These are phyloP conservation scores for Quambalaria eucalypti DNA, from an alignment of 1,284 basidiomycete species.

Conservation along the genomic window DNA sequence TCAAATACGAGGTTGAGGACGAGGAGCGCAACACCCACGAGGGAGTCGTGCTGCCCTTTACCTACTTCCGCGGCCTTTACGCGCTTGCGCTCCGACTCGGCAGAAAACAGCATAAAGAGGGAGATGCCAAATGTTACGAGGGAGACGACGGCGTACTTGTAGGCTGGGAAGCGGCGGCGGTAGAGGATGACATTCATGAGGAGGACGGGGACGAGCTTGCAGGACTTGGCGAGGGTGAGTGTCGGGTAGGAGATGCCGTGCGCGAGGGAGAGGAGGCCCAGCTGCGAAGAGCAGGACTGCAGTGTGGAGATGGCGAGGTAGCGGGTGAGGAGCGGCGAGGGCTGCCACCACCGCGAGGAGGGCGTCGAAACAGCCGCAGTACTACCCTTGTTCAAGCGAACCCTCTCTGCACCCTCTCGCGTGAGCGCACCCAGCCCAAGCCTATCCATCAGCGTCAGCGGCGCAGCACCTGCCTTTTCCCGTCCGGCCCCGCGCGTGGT, in stretches of 20 bases:
- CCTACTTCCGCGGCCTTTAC: constrained; percentile 55
- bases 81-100: constrained; percentile 52
- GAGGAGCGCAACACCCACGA: constrained; percentile 57
- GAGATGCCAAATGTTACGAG: constrained; percentile 82
- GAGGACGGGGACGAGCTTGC: constrained; percentile 93
- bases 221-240: constrained; percentile 96
- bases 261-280: constrained; percentile 84
- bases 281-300: constrained; percentile 83
- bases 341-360: constrained; percentile 50
- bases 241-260: constrained; percentile 91
- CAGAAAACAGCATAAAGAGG: constrained; percentile 75
- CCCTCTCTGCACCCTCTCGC: constrained; percentile 11
- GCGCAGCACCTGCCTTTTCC: constrained; percentile 23
- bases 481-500: constrained; percentile 50
- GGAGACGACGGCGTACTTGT: constrained; percentile 45
- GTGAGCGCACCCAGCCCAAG: constrained; percentile 36
- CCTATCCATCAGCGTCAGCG: constrained; percentile 4
- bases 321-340: constrained; percentile 55
- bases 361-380: constrained; percentile 19
- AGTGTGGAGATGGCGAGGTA: constrained; percentile 56
- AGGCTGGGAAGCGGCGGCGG: constrained; percentile 41
- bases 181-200: constrained; percentile 71
- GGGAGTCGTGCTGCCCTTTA: constrained; percentile 4
- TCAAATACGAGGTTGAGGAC: constrained; percentile 81
- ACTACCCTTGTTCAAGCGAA: constrained; percentile 3